Base-by-base conservation (phyloP, 73 alveolate genomes). In the Paraurostyla sp. region DNA sequence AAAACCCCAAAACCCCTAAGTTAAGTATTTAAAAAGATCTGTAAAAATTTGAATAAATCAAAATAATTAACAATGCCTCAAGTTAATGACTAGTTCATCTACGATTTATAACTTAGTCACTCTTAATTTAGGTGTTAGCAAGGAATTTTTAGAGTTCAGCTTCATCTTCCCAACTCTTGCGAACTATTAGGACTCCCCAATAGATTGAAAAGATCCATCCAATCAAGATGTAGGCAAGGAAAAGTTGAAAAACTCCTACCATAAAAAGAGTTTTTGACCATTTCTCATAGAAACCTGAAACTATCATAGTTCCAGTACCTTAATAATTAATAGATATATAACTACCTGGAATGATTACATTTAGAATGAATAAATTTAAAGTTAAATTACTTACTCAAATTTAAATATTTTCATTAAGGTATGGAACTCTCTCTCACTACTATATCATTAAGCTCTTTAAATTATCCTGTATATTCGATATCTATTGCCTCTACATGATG, bases 401-500 rank as follows among this genome's bases (percentile, higher is more conserved):
- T 46, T 15, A 46, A 15, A 15, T 46, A 18, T 13, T 46, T 15
- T 46, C 18, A 15, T 46, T 18, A 46, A 15, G 88, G 93, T 25
- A 85, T 3, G 7, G 60, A 18, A 6, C 57, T 32, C 25, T 76
- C 90, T 27, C 62, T 88, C 0, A 88, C 88, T 23, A 15, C 38
- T 13, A 88, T 60, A 22, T 88, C 94, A 23, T 32, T 30, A 78
- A 88, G 43, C 40, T 57, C 69, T 49, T 27, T 88, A 9, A 36
- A 30, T 25, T 86, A 90, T 18, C 95, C 97, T 38, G 95, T 95
- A 43, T 87, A 71, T 36, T 63, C 68, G 23, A 95, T 84, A 81
- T 69, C 52, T 36, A 73, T n/a, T 38, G 92, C 90, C 78, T 91
- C 94, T 43, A 95, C 68, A 91, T 93, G 97, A 81, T 93, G 97